Base-by-base conservation (phyloP, 2,329 filamentous ascomycete species). In the Cercospora beticola region DNA sequence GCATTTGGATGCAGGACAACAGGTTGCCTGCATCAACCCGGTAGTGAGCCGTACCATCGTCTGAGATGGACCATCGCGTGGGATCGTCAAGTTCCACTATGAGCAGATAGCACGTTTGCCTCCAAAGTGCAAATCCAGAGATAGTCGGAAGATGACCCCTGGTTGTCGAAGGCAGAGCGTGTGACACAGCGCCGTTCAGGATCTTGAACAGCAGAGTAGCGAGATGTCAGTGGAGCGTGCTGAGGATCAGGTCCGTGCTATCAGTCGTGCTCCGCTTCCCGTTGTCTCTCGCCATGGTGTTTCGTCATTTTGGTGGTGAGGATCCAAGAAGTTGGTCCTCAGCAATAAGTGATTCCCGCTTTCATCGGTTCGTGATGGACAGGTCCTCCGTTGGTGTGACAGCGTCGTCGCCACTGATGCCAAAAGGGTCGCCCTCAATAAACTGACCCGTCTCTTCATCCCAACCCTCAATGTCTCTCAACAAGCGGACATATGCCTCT, bases 381-480 rank as follows among this genome's bases (percentile, higher is more conserved):
- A 58, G 31, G 18, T 58, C 56, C 12, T 43, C 62, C 5, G 62
- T 64, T 16, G 62, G 62, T 2, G 62, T 64, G 5, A 54, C 36
- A 23, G 56, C 62, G 8, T 64, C 62, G 28, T 64, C 62, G 12
- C 52, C 36, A 43, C 52, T 36, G n/a, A 54, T 52, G 5, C 62
- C 64, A 56, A 69, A 69, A 4, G 67, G 67, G 60, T 81, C 80
- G 5, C 78, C 69, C 49, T 80, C 76, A 5, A 77, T 72, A 26
- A 94, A 94, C 16, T 92, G 93, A 78, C 97, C 93, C 63, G 97
- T 97, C 68, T 74, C 74, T 76, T 97, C 92, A 89, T 79, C 77
- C 36, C 93, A 94, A 21, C 94, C 94, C 79, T 97, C 93, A 65
- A 98, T 97, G 76, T 98, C 93, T 59, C 93, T 89, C 69, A 99